Percentiles rank a stretch among this genome's conserved stretches.
phyloP scores from a whole-genome alignment of 2,329 filamentous ascomycete species.

The Colletotrichum sp. region DNA sequence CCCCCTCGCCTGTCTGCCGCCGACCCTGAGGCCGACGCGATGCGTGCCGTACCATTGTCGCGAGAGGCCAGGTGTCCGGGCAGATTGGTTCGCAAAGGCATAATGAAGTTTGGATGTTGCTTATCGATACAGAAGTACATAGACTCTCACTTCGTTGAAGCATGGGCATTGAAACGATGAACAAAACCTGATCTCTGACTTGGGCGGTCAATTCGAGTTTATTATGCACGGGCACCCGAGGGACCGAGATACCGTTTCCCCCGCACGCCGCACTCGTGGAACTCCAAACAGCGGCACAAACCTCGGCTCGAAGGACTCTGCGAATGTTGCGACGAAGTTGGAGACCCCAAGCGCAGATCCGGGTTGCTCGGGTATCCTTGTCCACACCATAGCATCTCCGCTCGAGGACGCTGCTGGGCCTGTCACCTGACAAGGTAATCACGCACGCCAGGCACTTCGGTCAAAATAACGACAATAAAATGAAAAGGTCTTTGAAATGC shows the following conservation, averaged over 20 bases:
- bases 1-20: constrained; percentile 28
- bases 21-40: constrained; percentile 34
- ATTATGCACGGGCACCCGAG: neutral
- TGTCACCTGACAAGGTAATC: neutral
- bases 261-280: neutral
- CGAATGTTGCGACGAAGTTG: neutral
- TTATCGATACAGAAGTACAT: neutral
- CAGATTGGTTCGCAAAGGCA: neutral
- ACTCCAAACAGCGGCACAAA: neutral
- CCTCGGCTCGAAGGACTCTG: neutral
- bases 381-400: neutral
- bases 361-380: neutral
- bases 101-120: neutral
- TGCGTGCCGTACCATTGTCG: constrained; percentile 20
- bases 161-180: neutral
- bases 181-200: neutral
- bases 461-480: neutral
- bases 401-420: neutral
- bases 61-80: neutral
- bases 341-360: neutral
- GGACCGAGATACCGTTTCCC: neutral
- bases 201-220: neutral
- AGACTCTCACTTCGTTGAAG: neutral
- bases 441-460: neutral
- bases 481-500: neutral